A percentile compares a stretch with the other conserved stretches of the same genome.
Conservation (phyloP, 179 eudicot genomes). For the Silene coronaria region DNA sequence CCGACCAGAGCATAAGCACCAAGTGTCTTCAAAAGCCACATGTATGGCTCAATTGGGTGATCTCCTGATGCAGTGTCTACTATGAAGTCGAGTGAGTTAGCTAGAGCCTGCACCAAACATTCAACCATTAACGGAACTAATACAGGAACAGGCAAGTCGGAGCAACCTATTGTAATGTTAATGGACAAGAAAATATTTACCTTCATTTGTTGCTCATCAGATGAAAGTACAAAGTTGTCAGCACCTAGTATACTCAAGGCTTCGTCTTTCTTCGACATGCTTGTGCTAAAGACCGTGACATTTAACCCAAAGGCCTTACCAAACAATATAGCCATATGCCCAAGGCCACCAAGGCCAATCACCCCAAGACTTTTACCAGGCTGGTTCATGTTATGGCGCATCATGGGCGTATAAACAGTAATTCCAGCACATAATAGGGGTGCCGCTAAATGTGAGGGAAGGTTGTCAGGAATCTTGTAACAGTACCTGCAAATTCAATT, state of each 20-base stretch:
- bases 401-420: slow-evolving; percentile 82
- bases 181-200: slow-evolving; percentile 10
- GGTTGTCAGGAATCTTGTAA: slow-evolving; percentile 61
- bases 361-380: slow-evolving; percentile 86
- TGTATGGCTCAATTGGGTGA: slow-evolving; percentile 55
- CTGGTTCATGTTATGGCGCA: slow-evolving; percentile 77
- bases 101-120: slow-evolving; percentile 32
- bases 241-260: slow-evolving; percentile 63
- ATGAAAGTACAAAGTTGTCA: slow-evolving; percentile 63
- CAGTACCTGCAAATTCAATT: slow-evolving; percentile 52
- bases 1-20: slow-evolving; percentile 65
- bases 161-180: not conserved
- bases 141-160: too few species aligned
- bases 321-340: slow-evolving; percentile 85
- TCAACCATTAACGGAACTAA: not conserved
- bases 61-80: slow-evolving; percentile 78
- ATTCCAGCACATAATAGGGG: slow-evolving; percentile 89
- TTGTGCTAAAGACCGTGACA: slow-evolving; percentile 85
- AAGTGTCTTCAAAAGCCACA: slow-evolving; percentile 55
- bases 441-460: slow-evolving; percentile 67
- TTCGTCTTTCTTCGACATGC: slow-evolving; percentile 73
- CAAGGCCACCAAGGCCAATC: slow-evolving; percentile 87
- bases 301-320: slow-evolving; percentile 85
- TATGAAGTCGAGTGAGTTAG: slow-evolving; percentile 60
- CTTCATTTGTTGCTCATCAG: slow-evolving; percentile 74